Base-by-base conservation (phyloP, 805 yeast species). In the Monosporozyma yasuniensis region DNA sequence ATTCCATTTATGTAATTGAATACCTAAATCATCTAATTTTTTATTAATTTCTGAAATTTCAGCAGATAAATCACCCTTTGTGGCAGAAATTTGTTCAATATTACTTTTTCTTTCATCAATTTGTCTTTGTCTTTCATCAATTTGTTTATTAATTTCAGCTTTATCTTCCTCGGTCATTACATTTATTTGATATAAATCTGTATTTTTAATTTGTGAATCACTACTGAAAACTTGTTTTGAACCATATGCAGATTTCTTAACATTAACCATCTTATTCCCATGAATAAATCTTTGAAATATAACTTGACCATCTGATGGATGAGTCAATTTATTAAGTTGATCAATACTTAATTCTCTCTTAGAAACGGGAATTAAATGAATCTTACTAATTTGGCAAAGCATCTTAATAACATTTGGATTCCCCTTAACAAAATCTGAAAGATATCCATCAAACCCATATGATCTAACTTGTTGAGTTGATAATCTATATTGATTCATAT, bases 381-480 rank as follows among this genome's bases (percentile, higher is more conserved):
- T 63, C 43, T 75, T 72, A 10, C 72, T 62, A 11, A 69, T 65
- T 53, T 78, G 81, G 54, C 84, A 80, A 30, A 90, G 72, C 88
- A 85, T 87, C 48, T 75, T 73, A 47, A 87, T 61, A 1, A 91
- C 95, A 9, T 77, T 76, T 5, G 65, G 60, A 1, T 96, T 96
- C 0, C 96, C 98, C 2, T 68, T 65, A 2, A 91, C 59, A 54
- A 79, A 79, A 57, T 93, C 96, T 2, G 76, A 65, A 23, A 89
- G 56, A 59, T 79, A 87, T 0, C 96, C 93, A 49, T 86, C 96
- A 64, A 93, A 89, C 0, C 96, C 96, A 21, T 71, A 64, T 23
- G 50, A 34, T 27, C 54, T 58, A 2, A 88, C 56, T 45, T 73
- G 61, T 8, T 70, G 70, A 2, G 50, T 52, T 48, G 71, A 48